Conservation (phyloP, 73 alveolate species). For the Paramecium octaurelia region DNA sequence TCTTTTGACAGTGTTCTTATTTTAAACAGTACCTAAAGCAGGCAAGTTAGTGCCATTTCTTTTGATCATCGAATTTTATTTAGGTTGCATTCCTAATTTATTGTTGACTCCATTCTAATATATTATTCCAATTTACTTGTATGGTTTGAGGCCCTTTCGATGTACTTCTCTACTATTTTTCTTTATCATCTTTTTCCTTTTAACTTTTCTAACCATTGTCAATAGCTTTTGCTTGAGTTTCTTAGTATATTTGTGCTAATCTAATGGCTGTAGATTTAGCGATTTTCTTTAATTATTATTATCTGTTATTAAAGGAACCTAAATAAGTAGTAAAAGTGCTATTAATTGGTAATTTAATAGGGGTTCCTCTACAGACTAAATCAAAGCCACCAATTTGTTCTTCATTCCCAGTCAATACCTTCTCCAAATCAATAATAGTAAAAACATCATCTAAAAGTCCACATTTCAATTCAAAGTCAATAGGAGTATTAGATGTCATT, state of each 20-base stretch:
- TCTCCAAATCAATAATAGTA: conserved; percentile 87
- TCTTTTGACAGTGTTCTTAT: not conserved
- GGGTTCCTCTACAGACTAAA: conserved; percentile 91
- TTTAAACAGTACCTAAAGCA: not conserved
- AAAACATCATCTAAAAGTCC: conserved; percentile 97
- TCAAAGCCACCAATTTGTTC: conserved; percentile 99
- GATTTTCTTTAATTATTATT: conserved; percentile 86
- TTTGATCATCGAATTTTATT: not conserved
- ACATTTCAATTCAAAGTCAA: conserved; percentile 94
- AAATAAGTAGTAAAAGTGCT: conserved; percentile 89
- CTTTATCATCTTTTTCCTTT: conserved; percentile 6
- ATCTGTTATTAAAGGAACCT: conserved; percentile 96
- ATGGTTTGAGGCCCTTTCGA: conserved; percentile 21
- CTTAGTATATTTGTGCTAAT: conserved; percentile 75
- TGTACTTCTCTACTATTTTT: conserved; percentile 18
- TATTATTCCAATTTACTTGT: not conserved
- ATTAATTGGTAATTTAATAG: conserved; percentile 85
- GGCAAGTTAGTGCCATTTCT: conserved; percentile 25
- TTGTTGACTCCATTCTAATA: not conserved
- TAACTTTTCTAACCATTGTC: not conserved
- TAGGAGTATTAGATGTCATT: conserved; percentile 97
- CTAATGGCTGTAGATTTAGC: conserved; percentile 96
- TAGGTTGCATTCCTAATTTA: not conserved
- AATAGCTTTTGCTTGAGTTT: not conserved
- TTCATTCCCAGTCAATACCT: conserved; percentile 97